Base-by-base conservation (phyloP, 176 grass and related monocot genomes). In the Melocanna baccifera region DNA sequence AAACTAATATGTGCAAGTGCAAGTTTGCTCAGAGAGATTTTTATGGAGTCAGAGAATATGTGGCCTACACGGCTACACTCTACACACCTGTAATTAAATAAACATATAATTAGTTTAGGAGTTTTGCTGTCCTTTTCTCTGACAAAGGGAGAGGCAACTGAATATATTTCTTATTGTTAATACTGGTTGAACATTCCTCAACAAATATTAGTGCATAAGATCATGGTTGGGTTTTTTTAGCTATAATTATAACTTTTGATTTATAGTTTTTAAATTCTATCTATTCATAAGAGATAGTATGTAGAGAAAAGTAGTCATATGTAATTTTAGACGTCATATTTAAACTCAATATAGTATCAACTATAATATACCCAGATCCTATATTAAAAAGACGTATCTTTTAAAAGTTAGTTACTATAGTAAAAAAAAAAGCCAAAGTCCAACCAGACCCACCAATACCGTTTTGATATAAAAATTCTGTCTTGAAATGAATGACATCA, bases 1-100 rank as follows among this genome's bases (percentile, higher is more conserved):
- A 65, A 72, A 83, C 37, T 59, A 58, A 20, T 29, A 30, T 26
- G 68, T 43, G 62, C 73, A 87, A 87, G 74, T 68, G 84, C 84
- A 79, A 51, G 12, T 41, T 83, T 83, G 79, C 58, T 61, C 29
- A 16, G 72, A 13, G 18, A 26, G 55, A 19, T 75, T 47, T 64
- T 65, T 41, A 46, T 37, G 9, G 13, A 39, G 66, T 86, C 71
- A 77, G 66, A 77, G 66, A 71, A 40, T 77, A 57, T 67, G 79
- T 87, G 79, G 67, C 67, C 67, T 79, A 59, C 78, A 30, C 43
- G 67, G 61, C 67, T 79, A 59, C 78, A 30, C 43, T 23, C 78
- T 15, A 12, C 50, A 23, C 12, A 15, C 19, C 71, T 19, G 50
- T 11, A 66, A 22, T 75, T 65, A 28, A 29, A 67, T 62, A 22